Evolutionary conservation across 495 filamentous ascomycete genomes (phyloP).

Genomic region (Penicillium daleae): DNA sequence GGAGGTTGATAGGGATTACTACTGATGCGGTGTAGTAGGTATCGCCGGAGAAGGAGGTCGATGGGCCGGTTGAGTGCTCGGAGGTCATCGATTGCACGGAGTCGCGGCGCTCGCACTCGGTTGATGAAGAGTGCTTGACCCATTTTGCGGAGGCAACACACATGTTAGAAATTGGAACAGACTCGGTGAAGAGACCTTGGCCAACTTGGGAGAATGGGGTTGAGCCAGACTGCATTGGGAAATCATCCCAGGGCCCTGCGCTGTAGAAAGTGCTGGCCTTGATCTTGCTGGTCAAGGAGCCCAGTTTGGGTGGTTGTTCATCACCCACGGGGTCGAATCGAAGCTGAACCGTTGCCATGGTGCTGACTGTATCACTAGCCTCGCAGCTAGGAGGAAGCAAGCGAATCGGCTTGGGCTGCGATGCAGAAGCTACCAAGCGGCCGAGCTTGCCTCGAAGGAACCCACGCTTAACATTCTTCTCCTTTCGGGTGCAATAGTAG

Average conservation of each 20-base stretch:
- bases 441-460: conserved; percentile 80
- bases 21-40: conserved; percentile 70
- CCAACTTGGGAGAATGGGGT: conserved; percentile 48
- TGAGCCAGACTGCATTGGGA: conserved; percentile 34
- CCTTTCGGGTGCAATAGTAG: conserved; percentile 70
- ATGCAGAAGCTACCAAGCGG: conserved; percentile 67
- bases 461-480: conserved; percentile 78
- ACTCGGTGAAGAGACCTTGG: conserved; percentile 68
- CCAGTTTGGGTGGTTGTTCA: conserved; percentile 68
- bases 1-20: conserved; percentile 74
- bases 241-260: conserved; percentile 59
- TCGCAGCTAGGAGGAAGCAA: conserved; percentile 55
- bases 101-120: conserved; percentile 54
- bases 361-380: conserved; percentile 45
- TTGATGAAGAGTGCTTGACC: conserved; percentile 53
- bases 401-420: conserved; percentile 71
- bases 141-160: conserved; percentile 69
- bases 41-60: conserved; percentile 42
- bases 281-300: conserved; percentile 69
- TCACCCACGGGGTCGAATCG: conserved; percentile 72
- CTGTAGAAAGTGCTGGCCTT: conserved; percentile 76
- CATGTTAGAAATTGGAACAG: conserved; percentile 64
- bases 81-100: conserved; percentile 55
- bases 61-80: conserved; percentile 41
- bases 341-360: conserved; percentile 68